phyloP scores from a whole-genome alignment of 2,329 filamentous ascomycete genomes.

The Colletotrichum phormii region DNA sequence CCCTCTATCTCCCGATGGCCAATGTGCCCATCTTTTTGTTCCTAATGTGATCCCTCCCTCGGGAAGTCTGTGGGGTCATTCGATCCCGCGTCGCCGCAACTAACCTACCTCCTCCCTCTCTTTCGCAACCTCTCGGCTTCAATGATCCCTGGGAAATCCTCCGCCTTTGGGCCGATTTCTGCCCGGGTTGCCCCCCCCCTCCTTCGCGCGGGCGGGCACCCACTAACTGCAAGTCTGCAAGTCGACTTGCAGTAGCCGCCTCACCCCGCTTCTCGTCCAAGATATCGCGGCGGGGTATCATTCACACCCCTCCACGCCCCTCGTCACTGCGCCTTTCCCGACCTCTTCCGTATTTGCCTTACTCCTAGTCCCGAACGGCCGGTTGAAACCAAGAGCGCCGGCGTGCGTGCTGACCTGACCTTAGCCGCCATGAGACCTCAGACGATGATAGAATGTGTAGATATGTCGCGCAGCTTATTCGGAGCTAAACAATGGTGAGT shows the following conservation, averaged over 20 bases:
- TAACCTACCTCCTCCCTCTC: neutral
- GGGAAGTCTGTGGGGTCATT: conserved; percentile 25
- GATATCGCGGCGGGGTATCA: conserved; percentile 32
- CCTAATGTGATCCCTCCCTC: neutral
- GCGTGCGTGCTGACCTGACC: conserved; percentile 1
- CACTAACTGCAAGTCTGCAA: conserved; percentile 16
- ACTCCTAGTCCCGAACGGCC: conserved; percentile 24
- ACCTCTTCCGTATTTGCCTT: conserved; percentile 26
- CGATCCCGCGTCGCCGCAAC: conserved; percentile 22
- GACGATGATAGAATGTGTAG: neutral
- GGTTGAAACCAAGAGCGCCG: conserved; percentile 16
- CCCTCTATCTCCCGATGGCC: conserved; percentile 21
- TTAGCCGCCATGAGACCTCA: conserved; percentile 3
- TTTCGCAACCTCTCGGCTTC: conserved; percentile 17
- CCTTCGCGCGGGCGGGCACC: conserved; percentile 3
- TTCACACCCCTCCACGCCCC: conserved; percentile 16
- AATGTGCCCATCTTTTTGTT: neutral
- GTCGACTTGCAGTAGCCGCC: conserved; percentile 22
- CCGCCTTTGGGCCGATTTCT: conserved; percentile 34
- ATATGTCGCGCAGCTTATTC: conserved; percentile 24
- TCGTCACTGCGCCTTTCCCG: conserved; percentile 30
- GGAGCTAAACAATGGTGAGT: neutral
- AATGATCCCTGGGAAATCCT: conserved; percentile 28
- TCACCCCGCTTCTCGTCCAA: conserved; percentile 35
- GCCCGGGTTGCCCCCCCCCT: conserved; percentile 20